A percentile compares a stretch with the other conserved stretches of the same genome.
These are phyloP conservation scores for Perkinsus chesapeaki DNA, from an alignment of 169 alveolate species.

Conservation along the genomic window DNA sequence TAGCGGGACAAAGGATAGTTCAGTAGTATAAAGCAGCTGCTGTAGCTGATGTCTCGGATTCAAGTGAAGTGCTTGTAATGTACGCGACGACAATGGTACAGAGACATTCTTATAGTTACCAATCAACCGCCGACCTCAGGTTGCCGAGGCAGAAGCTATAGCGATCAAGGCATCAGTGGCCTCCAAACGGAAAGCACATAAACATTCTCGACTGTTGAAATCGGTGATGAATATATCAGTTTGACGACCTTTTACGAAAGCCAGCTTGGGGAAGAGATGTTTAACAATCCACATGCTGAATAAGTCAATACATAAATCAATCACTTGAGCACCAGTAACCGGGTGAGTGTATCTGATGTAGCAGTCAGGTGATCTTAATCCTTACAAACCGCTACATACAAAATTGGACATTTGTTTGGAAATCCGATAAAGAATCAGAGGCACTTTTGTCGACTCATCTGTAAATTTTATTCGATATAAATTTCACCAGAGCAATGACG, in stretches of 20 bases:
- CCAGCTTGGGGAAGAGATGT: neutral
- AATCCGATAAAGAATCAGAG: too few species aligned
- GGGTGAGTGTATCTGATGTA: neutral
- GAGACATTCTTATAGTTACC: neutral
- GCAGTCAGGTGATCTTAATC: neutral
- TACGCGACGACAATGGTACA: neutral
- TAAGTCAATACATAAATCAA: neutral
- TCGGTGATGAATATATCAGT: neutral
- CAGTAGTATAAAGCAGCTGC: too few species aligned
- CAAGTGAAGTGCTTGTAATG: too few species aligned
- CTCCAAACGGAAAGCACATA: neutral
- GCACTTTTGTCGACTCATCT: too few species aligned
- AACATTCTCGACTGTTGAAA: neutral
- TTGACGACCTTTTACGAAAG: neutral
- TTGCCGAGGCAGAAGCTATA: neutral
- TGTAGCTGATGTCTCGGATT: too few species aligned
- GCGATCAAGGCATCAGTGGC: neutral
- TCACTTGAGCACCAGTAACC: neutral
- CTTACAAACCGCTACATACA: too few species aligned
- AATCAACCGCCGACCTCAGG: neutral
- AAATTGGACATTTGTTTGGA: too few species aligned
- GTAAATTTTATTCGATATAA: too few species aligned
- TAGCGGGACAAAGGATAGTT: too few species aligned
- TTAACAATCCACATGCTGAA: neutral
- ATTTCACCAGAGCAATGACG: too few species aligned